These are phyloP conservation scores for Candida pseudocylindracea DNA, from an alignment of 1,139 yeast genomes.

Conservation along the genomic window DNA sequence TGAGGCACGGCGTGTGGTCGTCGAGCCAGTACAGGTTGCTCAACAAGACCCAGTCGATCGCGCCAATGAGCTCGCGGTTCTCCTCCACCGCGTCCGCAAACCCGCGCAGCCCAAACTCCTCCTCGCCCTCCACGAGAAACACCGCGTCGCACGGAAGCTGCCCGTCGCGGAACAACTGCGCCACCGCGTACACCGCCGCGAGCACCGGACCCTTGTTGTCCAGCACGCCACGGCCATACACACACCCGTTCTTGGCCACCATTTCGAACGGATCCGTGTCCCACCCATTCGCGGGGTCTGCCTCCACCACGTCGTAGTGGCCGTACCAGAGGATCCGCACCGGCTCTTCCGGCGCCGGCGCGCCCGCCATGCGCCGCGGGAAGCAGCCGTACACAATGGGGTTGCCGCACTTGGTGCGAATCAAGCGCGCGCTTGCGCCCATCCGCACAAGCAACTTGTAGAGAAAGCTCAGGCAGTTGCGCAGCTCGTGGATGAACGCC, in stretches of 20 bases:
- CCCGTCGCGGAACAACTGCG: slow-evolving; percentile 33
- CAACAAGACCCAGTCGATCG: slow-evolving; percentile 70
- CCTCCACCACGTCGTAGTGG: slow-evolving; percentile 82
- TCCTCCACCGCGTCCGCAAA: slow-evolving; percentile 41
- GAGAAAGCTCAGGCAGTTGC: slow-evolving; percentile 69
- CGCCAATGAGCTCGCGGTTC: slow-evolving; percentile 31
- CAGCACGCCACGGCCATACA: slow-evolving; percentile 82
- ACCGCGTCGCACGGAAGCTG: slow-evolving; percentile 51
- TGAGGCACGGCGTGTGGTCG: slow-evolving; percentile 70
- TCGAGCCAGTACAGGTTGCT: slow-evolving; percentile 93
- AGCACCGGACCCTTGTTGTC: slow-evolving; percentile 89
- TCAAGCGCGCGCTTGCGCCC: slow-evolving; percentile 51
- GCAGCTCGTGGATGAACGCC: slow-evolving; percentile 49
- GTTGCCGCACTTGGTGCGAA: slow-evolving; percentile 57
- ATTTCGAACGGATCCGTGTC: slow-evolving; percentile 54
- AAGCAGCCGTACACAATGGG: slow-evolving; percentile 71
- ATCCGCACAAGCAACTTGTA: slow-evolving; percentile 36
- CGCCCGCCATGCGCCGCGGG: slow-evolving; percentile 9
- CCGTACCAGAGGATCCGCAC: slow-evolving; percentile 67
- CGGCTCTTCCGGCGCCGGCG: neutral
- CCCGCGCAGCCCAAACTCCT: slow-evolving; percentile 82
- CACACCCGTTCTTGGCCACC: slow-evolving; percentile 61
- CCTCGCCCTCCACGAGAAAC: slow-evolving; percentile 85
- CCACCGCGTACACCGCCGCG: slow-evolving; percentile 80
- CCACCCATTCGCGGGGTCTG: slow-evolving; percentile 32